These are phyloP conservation scores for Lactifluus echinatus DNA, from an alignment of 768 basidiomycete genomes.

Conservation along the genomic window DNA sequence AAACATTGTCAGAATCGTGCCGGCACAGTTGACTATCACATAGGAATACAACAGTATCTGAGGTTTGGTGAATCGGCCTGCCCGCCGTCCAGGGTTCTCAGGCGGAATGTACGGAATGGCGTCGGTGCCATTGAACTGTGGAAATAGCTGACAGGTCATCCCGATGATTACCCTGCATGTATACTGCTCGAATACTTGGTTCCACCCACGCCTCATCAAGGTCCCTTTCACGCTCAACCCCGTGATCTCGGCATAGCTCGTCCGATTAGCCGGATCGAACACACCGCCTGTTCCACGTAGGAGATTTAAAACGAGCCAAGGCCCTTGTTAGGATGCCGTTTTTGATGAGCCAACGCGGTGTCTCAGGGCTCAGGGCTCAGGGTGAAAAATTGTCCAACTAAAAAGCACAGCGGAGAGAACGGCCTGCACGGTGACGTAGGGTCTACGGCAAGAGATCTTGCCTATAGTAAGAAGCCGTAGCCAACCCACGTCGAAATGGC, in stretches of 20 bases:
- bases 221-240: slow-evolving; percentile 33
- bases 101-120: slow-evolving; percentile 52
- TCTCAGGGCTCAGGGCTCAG: no score
- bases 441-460: slow-evolving; percentile 48
- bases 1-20: slow-evolving; percentile 45
- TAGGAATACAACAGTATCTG: slow-evolving; percentile 40
- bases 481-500: slow-evolving; percentile 41
- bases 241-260: slow-evolving; percentile 37
- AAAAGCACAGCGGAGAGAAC: slow-evolving; percentile 41
- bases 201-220: slow-evolving; percentile 37
- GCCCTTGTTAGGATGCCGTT: slow-evolving; percentile 42
- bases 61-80: slow-evolving; percentile 39
- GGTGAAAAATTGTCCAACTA: slow-evolving; percentile 40
- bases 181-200: slow-evolving; percentile 43
- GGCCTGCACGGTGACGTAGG: slow-evolving; percentile 46
- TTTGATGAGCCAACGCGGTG: slow-evolving; percentile 47
- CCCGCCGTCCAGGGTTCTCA: slow-evolving; percentile 40
- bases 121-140: slow-evolving; percentile 49
- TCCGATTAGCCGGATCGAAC: slow-evolving; percentile 34
- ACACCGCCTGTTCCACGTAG: slow-evolving; percentile 44
- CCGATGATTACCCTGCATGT: slow-evolving; percentile 42
- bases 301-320: slow-evolving; percentile 44
- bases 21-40: slow-evolving; percentile 40
- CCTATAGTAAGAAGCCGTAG: slow-evolving; percentile 39
- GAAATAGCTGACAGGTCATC: slow-evolving; percentile 43